Percentiles rank a stretch among this genome's conserved stretches.
Evolutionary conservation across 768 basidiomycete genomes (phyloP).

Genomic region (Naganishia kalamii): DNA sequence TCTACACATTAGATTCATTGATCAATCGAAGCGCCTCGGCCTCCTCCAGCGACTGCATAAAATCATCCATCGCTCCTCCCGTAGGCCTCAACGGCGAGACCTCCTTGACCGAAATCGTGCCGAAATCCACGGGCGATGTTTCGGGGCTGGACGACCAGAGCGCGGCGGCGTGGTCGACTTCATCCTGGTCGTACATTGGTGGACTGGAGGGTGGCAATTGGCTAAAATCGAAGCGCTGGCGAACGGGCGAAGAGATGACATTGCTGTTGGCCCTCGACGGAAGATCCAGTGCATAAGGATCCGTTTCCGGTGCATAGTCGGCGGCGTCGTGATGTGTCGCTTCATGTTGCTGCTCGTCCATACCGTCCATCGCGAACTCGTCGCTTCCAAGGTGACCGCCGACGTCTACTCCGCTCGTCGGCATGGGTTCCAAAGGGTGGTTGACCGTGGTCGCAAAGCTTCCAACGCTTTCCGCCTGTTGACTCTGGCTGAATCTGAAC

Average conservation of each 20-base stretch:
- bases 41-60: background rate
- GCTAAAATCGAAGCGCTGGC: slow-evolving; percentile 37
- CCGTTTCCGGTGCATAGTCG: slow-evolving; percentile 27
- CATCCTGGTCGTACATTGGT: slow-evolving; percentile 26
- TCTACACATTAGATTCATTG: background rate
- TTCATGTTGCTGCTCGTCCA: background rate
- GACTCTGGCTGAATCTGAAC: background rate
- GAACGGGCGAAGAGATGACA: slow-evolving; percentile 16
- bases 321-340: background rate
- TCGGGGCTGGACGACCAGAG: slow-evolving; percentile 30
- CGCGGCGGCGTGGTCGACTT: slow-evolving; percentile 27
- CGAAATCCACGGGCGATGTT: slow-evolving; percentile 21
- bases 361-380: background rate
- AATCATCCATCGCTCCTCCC: background rate
- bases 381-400: background rate
- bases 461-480: slow-evolving; percentile 1
- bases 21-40: slow-evolving; percentile 6
- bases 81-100: slow-evolving; percentile 2
- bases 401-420: background rate
- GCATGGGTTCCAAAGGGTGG: background rate
- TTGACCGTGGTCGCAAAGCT: background rate
- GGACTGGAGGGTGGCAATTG: slow-evolving; percentile 37
- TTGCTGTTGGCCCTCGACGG: slow-evolving; percentile 27
- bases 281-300: slow-evolving; percentile 31
- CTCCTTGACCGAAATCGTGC: slow-evolving; percentile 10